Conservation (phyloP, 345 rosid species). For the Mercurialis annua region DNA sequence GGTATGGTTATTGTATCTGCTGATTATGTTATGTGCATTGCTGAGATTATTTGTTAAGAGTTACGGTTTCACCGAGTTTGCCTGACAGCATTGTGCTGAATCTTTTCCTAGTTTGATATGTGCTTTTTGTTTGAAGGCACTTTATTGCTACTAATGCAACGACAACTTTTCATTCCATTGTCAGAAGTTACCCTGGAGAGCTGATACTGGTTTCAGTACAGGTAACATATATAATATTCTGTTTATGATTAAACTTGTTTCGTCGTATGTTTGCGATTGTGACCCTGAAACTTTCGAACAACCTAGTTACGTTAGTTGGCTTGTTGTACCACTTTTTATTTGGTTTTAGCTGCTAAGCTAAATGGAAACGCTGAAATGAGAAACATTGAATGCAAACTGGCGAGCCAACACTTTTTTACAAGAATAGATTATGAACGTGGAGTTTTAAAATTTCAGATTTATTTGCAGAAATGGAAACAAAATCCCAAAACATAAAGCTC, state of each 20-base stretch:
- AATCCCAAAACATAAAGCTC: too few relatives aligned
- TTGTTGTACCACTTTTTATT: constrained; percentile 5
- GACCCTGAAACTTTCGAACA: not conserved
- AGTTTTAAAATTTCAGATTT: too few relatives aligned
- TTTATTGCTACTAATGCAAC: constrained; percentile 64
- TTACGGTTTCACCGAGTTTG: not conserved
- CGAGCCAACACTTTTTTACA: too few relatives aligned
- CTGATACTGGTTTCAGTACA: constrained; percentile 56
- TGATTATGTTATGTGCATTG: not conserved
- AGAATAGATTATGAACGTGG: too few relatives aligned
- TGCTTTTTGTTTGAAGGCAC: constrained; percentile 31
- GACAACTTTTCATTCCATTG: constrained; percentile 52
- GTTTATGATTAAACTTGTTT: constrained; percentile 1
- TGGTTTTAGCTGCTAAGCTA: not conserved
- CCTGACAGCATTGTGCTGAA: not conserved
- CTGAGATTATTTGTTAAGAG: not conserved
- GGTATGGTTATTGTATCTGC: constrained; percentile 32
- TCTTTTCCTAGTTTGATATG: not conserved
- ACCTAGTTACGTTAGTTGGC: not conserved
- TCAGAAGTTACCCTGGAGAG: constrained; percentile 56
- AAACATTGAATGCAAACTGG: too few relatives aligned
- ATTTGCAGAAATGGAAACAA: too few relatives aligned
- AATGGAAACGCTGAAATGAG: too few relatives aligned
- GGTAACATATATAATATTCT: constrained; percentile 25
- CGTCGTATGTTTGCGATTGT: not conserved